phyloP scores from a whole-genome alignment of 805 yeast genomes.

The Alloascoidea africana region DNA sequence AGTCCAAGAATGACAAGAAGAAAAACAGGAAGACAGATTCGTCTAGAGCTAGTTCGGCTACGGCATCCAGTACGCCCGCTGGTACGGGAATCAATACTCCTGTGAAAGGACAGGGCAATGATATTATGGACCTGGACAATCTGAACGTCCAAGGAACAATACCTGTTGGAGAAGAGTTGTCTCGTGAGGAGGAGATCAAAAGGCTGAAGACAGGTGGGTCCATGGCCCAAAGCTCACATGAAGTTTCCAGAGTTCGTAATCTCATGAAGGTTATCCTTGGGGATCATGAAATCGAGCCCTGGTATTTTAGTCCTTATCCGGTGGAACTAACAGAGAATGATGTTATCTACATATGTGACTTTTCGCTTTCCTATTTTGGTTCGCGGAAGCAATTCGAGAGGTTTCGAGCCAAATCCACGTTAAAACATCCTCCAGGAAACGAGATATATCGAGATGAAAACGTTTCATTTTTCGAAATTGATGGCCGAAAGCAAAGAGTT shows the following conservation, averaged over 20 bases:
- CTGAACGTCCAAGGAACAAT: constrained; percentile 70
- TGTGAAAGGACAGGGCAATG: constrained; percentile 25
- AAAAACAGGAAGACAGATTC: constrained; percentile 4
- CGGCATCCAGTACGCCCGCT: constrained; percentile 16
- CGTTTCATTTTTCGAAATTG: constrained; percentile 93
- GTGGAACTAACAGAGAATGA: constrained; percentile 89
- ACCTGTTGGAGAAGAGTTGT: constrained; percentile 48
- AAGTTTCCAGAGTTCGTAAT: constrained; percentile 84
- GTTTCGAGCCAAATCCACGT: constrained; percentile 72
- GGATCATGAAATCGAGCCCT: constrained; percentile 85
- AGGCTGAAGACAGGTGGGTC: constrained; percentile 91
- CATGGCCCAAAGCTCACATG: constrained; percentile 79
- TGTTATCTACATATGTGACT: constrained; percentile 80
- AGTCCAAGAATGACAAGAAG: constrained; percentile 5
- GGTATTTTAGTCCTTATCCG: constrained; percentile 98
- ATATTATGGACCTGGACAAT: constrained; percentile 73
- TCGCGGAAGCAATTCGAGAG: constrained; percentile 85
- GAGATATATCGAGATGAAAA: constrained; percentile 89
- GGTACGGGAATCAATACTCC: constrained; percentile 9
- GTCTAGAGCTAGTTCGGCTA: constrained; percentile 11
- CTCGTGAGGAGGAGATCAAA: constrained; percentile 85
- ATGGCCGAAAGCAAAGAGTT: constrained; percentile 88
- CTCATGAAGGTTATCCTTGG: constrained; percentile 71
- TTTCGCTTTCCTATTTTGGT: constrained; percentile 77
- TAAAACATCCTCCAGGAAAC: constrained; percentile 96